Conservation (phyloP, 176 grass and related monocot genomes). For the Carex pumila region DNA sequence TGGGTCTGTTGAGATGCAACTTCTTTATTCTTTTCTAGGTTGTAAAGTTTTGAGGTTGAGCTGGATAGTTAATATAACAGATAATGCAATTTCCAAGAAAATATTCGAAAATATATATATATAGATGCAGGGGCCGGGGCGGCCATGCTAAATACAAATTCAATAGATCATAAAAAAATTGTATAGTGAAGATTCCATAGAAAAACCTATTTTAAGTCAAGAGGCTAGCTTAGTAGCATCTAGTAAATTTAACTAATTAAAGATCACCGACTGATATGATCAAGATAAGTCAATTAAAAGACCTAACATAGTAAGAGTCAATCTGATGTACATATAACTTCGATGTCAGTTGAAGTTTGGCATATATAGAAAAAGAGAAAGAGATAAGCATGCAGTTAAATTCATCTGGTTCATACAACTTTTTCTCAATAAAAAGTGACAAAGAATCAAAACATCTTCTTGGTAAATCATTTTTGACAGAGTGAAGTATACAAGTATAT, state of each 20-base stretch:
- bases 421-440: too few relatives aligned
- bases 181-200: not conserved
- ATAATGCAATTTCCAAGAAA: constrained; percentile 13
- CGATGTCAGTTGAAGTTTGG: not conserved
- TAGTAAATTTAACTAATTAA: not conserved
- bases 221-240: not conserved
- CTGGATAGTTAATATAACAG: not conserved
- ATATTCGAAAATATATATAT: not conserved
- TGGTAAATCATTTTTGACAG: not conserved
- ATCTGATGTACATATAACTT: not conserved
- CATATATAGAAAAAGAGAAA: not conserved
- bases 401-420: not conserved
- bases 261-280: not conserved
- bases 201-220: not conserved
- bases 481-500: not conserved
- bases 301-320: not conserved
- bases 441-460: not conserved
- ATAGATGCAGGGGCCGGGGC: not conserved
- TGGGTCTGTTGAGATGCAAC: not conserved
- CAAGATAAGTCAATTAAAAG: not conserved
- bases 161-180: not conserved
- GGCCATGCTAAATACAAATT: not conserved
- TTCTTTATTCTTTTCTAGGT: not conserved
- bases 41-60: constrained; percentile 2
- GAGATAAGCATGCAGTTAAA: not conserved